Percentiles rank a stretch among this genome's conserved stretches.
Conservation (phyloP, 331 rosid genomes). For the Rhamnella rubrinervis region DNA sequence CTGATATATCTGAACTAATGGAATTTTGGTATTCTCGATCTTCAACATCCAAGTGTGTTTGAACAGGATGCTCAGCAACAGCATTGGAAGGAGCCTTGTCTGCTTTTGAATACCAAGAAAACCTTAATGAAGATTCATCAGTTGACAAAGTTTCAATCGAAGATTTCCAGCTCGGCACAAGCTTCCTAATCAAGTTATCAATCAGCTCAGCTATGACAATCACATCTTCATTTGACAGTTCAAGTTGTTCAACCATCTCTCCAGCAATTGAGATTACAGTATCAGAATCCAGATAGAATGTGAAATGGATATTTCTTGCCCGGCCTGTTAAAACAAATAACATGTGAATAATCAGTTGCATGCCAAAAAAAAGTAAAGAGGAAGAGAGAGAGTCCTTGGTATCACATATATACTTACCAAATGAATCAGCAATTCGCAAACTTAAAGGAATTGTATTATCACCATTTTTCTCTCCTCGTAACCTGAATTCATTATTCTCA, state of each 20-base stretch:
- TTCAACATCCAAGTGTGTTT: slow-evolving; percentile 26
- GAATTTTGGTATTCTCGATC: slow-evolving; percentile 49
- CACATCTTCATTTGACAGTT: slow-evolving; percentile 53
- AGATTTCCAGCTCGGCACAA: slow-evolving; percentile 57
- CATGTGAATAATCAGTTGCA: slow-evolving; percentile 13
- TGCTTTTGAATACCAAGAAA: slow-evolving; percentile 36
- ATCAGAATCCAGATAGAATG: slow-evolving; percentile 68
- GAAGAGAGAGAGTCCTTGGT: neutral
- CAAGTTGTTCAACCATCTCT: slow-evolving; percentile 93
- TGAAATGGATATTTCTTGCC: slow-evolving; percentile 72
- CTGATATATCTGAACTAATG: slow-evolving; percentile 49
- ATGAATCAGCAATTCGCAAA: slow-evolving; percentile 54
- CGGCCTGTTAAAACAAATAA: slow-evolving; percentile 47
- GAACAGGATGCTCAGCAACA: slow-evolving; percentile 21
- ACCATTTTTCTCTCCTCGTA: slow-evolving; percentile 58
- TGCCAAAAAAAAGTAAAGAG: neutral
- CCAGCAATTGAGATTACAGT: slow-evolving; percentile 71
- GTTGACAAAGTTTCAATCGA: slow-evolving; percentile 30
- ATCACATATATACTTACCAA: slow-evolving; percentile 46
- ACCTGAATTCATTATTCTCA: slow-evolving; percentile 48
- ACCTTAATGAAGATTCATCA: slow-evolving; percentile 20
- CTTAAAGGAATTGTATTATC: slow-evolving; percentile 48
- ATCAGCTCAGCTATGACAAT: slow-evolving; percentile 63
- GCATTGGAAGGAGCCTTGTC: slow-evolving; percentile 25
- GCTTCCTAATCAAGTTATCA: slow-evolving; percentile 50